A percentile compares a stretch with the other conserved stretches of the same genome.
These are phyloP conservation scores for Kwoniella botswanensis DNA, from an alignment of 768 basidiomycete genomes.

Conservation along the genomic window DNA sequence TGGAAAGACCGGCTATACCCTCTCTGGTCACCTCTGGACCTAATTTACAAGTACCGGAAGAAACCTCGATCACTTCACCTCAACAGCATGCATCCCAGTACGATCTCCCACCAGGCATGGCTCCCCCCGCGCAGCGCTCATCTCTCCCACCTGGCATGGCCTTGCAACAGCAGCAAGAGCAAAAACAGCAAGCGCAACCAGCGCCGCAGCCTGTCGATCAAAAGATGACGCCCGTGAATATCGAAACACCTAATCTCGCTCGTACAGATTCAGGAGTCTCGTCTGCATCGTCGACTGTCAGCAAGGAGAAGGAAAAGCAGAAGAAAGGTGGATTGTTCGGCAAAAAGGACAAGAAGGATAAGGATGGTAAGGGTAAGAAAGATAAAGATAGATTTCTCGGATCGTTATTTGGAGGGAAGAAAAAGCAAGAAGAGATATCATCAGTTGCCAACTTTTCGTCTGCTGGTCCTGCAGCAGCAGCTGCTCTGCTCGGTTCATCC, in stretches of 20 bases:
- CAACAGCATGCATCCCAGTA: slow-evolving; percentile 17
- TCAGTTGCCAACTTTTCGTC: slow-evolving; percentile 48
- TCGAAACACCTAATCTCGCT: slow-evolving; percentile 32
- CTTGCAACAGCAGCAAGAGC: slow-evolving; percentile 33
- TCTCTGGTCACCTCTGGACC: slow-evolving; percentile 21
- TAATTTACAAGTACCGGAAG: slow-evolving; percentile 31
- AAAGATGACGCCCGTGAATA: slow-evolving; percentile 26
- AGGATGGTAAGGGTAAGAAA: slow-evolving; percentile 60
- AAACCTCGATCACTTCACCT: slow-evolving; percentile 24
- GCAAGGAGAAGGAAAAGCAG: slow-evolving; percentile 50
- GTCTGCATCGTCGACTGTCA: slow-evolving; percentile 20
- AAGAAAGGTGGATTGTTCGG: slow-evolving; percentile 52
- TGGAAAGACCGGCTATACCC: slow-evolving; percentile 29
- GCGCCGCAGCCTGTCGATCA: slow-evolving; percentile 12
- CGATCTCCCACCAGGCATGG: slow-evolving; percentile 52
- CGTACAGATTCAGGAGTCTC: slow-evolving; percentile 35
- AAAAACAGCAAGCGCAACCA: neutral
- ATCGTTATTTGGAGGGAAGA: slow-evolving; percentile 86
- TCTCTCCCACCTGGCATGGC: slow-evolving; percentile 41
- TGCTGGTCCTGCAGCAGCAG: slow-evolving; percentile 80
- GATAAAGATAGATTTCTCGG: slow-evolving; percentile 79
- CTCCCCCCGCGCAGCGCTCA: slow-evolving; percentile 37
- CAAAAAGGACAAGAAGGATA: slow-evolving; percentile 48
- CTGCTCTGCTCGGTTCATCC: slow-evolving; percentile 80
- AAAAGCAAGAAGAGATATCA: slow-evolving; percentile 65